Percentiles rank a stretch among this genome's conserved stretches.
These are phyloP conservation scores for Suhomyces kunorum DNA, from an alignment of 1,139 yeast genomes.

Conservation along the genomic window DNA sequence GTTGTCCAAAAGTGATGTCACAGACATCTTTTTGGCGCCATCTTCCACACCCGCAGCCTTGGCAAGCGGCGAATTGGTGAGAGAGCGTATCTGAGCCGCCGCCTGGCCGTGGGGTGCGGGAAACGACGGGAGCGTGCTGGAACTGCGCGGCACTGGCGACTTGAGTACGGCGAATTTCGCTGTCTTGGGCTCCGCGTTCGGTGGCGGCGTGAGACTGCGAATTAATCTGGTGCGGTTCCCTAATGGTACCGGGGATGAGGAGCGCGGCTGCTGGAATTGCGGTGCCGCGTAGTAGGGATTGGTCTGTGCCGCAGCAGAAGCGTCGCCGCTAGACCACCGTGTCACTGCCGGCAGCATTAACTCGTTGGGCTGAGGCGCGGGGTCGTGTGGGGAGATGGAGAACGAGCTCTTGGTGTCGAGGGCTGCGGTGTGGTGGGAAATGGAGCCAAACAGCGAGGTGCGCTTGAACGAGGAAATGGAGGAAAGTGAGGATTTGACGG, in stretches of 20 bases:
- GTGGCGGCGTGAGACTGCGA: slow-evolving; percentile 21
- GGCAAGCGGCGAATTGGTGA: slow-evolving; percentile 20
- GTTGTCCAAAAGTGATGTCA: slow-evolving; percentile 33
- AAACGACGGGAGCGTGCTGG: slow-evolving; percentile 12
- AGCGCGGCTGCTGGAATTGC: slow-evolving; percentile 13
- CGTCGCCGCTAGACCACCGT: slow-evolving; percentile 8
- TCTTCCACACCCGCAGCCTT: slow-evolving; percentile 13
- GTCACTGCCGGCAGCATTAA: slow-evolving; percentile 9
- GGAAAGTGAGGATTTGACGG: slow-evolving; percentile 27
- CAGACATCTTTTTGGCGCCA: slow-evolving; percentile 30
- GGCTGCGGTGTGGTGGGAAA: slow-evolving; percentile 19
- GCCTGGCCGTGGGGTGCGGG: slow-evolving; percentile 11
- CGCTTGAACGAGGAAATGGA: slow-evolving; percentile 35
- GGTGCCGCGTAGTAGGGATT: slow-evolving; percentile 12
- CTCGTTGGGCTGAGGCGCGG: slow-evolving; percentile 8
- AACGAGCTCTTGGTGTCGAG: slow-evolving; percentile 22
- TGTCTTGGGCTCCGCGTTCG: slow-evolving; percentile 5
- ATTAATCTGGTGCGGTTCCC: slow-evolving; percentile 5
- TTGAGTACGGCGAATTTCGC: slow-evolving; percentile 8
- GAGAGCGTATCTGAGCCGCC: slow-evolving; percentile 8
- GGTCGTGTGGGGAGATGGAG: slow-evolving; percentile 32
- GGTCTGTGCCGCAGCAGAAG: slow-evolving; percentile 6
- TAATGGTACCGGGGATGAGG: slow-evolving; percentile 10
- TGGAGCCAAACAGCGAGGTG: slow-evolving; percentile 25
- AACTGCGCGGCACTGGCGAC: slow-evolving; percentile 22